Conservation (phyloP, 768 basidiomycete genomes). For the Amanita jacksonii region DNA sequence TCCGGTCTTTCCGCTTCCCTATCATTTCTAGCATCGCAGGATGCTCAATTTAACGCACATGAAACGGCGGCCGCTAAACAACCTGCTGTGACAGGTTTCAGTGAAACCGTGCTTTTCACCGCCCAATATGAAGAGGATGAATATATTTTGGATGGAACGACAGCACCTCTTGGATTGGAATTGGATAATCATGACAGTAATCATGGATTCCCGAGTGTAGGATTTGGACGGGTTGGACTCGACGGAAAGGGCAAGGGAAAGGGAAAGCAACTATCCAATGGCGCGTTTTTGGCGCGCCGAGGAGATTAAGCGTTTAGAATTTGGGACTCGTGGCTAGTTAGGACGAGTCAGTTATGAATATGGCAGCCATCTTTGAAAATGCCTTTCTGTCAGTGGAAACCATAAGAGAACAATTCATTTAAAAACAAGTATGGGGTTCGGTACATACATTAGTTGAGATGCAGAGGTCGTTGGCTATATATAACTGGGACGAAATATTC, state of each 20-base stretch:
- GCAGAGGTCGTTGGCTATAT: too few species aligned
- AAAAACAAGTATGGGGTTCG: too few species aligned
- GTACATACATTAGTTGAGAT: too few species aligned
- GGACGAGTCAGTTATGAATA: background rate
- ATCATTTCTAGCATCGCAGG: background rate
- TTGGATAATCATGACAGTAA: too few species aligned
- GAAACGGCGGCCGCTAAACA: background rate
- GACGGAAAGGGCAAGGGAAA: background rate
- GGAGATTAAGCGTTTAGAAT: background rate
- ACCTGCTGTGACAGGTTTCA: background rate
- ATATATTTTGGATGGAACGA: too few species aligned
- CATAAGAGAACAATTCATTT: too few species aligned
- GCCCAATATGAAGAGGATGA: too few species aligned
- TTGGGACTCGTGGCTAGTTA: background rate
- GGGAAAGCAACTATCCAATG: background rate
- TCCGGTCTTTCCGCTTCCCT: background rate
- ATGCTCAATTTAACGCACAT: background rate
- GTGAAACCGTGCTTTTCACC: too few species aligned
- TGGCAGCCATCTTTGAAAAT: background rate
- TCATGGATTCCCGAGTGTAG: slow-evolving; percentile 1
- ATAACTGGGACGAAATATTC: too few species aligned
- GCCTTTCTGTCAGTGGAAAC: too few species aligned
- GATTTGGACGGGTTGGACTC: slow-evolving; percentile 2
- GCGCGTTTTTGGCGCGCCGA: slow-evolving; percentile 1
- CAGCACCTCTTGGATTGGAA: too few species aligned